These are phyloP conservation scores for Pyrenophora seminiperda DNA, from an alignment of 2,329 filamentous ascomycete genomes.

Conservation along the genomic window DNA sequence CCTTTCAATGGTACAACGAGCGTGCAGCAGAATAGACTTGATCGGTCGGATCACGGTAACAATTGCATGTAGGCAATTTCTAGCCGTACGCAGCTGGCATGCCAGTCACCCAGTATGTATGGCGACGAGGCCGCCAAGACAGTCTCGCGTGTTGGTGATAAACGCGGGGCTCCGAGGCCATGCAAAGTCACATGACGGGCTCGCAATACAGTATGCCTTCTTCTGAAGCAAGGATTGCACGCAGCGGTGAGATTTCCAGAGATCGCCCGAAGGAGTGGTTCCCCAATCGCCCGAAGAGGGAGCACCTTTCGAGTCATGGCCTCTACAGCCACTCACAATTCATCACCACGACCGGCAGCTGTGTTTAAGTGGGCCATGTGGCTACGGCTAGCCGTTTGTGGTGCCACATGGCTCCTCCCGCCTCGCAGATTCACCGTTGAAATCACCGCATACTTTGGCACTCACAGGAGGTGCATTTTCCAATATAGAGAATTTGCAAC, in stretches of 20 bases:
- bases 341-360: slow-evolving; percentile 15
- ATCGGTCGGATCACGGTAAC: slow-evolving; percentile 4
- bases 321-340: slow-evolving; percentile 21
- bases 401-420: slow-evolving; percentile 21
- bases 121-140: slow-evolving; percentile 7
- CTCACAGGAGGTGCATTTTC: neutral
- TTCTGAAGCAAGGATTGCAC: slow-evolving; percentile 17
- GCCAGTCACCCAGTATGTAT: neutral
- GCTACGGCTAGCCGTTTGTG: slow-evolving; percentile 20
- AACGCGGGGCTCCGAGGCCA: slow-evolving; percentile 14
- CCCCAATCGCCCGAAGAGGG: slow-evolving; percentile 19
- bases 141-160: slow-evolving; percentile 2
- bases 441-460: slow-evolving; percentile 7
- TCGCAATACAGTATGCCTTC: slow-evolving; percentile 16
- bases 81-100: no score
- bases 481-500: neutral
- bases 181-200: slow-evolving; percentile 23
- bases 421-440: slow-evolving; percentile 31
- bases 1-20: slow-evolving; percentile 1
- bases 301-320: slow-evolving; percentile 13
- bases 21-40: slow-evolving; percentile 11
- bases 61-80: slow-evolving; percentile 11
- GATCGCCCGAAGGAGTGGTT: slow-evolving; percentile 24
- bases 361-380: slow-evolving; percentile 2
- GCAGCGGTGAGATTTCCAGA: slow-evolving; percentile 30